A percentile compares a stretch with the other conserved stretches of the same genome.
These are phyloP conservation scores for Limonomyces culmigenus DNA, from an alignment of 1,284 basidiomycete species.

Conservation along the genomic window DNA sequence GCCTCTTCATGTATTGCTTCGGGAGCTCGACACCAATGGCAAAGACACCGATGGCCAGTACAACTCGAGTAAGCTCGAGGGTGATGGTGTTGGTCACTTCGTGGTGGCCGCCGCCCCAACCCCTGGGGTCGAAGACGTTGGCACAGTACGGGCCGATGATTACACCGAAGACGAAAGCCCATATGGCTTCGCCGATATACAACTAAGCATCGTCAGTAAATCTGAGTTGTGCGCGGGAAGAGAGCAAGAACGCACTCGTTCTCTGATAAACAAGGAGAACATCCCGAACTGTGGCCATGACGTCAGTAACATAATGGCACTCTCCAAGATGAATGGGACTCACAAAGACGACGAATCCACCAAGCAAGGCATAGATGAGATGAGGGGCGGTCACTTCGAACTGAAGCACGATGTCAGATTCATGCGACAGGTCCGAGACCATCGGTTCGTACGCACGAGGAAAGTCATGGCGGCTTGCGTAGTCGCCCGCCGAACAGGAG, in stretches of 20 bases:
- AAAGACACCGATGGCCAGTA: slow-evolving; percentile 95
- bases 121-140: slow-evolving; percentile 72
- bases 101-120: slow-evolving; percentile 51
- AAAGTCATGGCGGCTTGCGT: too few relatives aligned
- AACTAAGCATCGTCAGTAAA: slow-evolving; percentile 29
- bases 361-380: slow-evolving; percentile 69
- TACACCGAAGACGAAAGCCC: slow-evolving; percentile 90
- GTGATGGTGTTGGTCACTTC: slow-evolving; percentile 55
- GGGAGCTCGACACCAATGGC: slow-evolving; percentile 94
- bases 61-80: slow-evolving; percentile 86
- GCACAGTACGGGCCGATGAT: slow-evolving; percentile 78
- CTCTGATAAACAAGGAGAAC: slow-evolving; percentile 87
- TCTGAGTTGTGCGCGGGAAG: not conserved
- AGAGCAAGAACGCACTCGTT: slow-evolving; percentile 35
- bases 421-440: too few relatives aligned
- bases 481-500: too few relatives aligned
- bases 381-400: slow-evolving; percentile 56
- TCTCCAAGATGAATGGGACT: slow-evolving; percentile 14
- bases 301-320: not conserved
- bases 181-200: slow-evolving; percentile 93
- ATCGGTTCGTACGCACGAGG: too few relatives aligned
- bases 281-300: slow-evolving; percentile 70
- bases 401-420: slow-evolving; percentile 18
- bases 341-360: slow-evolving; percentile 67
- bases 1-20: slow-evolving; percentile 80